Conservation (phyloP, 192 early-diverging fungal species). For the Cladochytrium replicatum region DNA sequence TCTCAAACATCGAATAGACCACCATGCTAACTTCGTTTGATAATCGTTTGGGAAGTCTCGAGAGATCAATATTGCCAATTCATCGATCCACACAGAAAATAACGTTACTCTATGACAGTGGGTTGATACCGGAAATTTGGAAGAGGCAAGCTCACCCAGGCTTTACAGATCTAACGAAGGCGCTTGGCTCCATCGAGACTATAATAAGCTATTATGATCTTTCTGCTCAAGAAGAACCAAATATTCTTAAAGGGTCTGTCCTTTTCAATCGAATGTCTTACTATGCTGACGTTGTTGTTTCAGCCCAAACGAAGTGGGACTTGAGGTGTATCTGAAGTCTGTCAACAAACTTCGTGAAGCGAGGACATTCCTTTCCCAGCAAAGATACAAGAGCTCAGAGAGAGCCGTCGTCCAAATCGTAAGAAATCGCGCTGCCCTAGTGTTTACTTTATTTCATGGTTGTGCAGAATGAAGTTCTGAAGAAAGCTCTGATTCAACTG, state of each 20-base stretch:
- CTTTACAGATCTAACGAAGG: constrained; percentile 53
- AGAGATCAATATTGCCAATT: constrained; percentile 71
- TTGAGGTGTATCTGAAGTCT: constrained; percentile 48
- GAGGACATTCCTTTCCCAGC: constrained; percentile 21
- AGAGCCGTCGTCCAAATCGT: constrained; percentile 35
- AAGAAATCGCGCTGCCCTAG: no score
- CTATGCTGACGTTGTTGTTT: constrained; percentile 2
- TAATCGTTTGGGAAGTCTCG: constrained; percentile 54
- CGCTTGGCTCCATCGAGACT: constrained; percentile 45
- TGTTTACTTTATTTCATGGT: no score
- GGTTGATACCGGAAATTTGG: not conserved
- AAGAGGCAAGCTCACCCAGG: not conserved
- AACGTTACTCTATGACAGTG: constrained; percentile 65
- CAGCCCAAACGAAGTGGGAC: constrained; percentile 44
- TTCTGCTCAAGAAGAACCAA: constrained; percentile 52
- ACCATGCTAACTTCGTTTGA: constrained; percentile 69
- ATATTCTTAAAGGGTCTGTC: constrained; percentile 54
- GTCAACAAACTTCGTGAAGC: constrained; percentile 47
- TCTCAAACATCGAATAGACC: constrained; percentile 44
- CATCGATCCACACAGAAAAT: constrained; percentile 64
- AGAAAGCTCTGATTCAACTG: no score
- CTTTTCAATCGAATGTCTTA: not conserved
- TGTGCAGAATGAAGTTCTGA: no score
- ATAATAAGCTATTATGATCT: constrained; percentile 62
- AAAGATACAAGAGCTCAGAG: constrained; percentile 26